Percentiles rank a stretch among this genome's conserved stretches.
Evolutionary conservation across 805 yeast genomes (phyloP).

Genomic region (Candida insectorum): DNA sequence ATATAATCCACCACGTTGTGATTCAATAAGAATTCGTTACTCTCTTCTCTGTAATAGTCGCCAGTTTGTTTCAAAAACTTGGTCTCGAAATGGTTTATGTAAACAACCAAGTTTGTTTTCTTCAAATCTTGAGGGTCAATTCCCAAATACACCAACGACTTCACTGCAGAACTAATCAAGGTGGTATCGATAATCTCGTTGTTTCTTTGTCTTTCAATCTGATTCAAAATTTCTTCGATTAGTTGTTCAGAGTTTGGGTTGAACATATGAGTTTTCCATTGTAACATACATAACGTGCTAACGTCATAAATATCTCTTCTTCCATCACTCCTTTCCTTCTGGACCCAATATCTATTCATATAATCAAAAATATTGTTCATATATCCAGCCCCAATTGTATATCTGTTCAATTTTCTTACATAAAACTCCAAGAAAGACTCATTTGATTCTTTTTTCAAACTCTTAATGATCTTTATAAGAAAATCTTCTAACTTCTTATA

Average conservation of each 20-base stretch:
- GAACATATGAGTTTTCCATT: slow-evolving; percentile 87
- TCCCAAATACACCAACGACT: slow-evolving; percentile 85
- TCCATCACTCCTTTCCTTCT: slow-evolving; percentile 92
- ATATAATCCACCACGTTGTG: slow-evolving; percentile 90
- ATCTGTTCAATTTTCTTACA: slow-evolving; percentile 85
- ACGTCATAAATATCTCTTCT: slow-evolving; percentile 87
- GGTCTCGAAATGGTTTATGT: slow-evolving; percentile 74
- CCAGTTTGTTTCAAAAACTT: slow-evolving; percentile 70
- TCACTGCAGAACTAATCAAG: slow-evolving; percentile 68
- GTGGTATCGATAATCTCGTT: slow-evolving; percentile 69
- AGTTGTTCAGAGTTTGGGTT: slow-evolving; percentile 57
- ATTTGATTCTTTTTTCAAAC: slow-evolving; percentile 46
- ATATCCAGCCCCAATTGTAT: slow-evolving; percentile 85
- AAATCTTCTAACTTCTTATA: slow-evolving; percentile 70
- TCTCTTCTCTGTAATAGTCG: slow-evolving; percentile 66
- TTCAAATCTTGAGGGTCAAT: slow-evolving; percentile 87
- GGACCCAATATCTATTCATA: slow-evolving; percentile 96
- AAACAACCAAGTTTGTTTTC: slow-evolving; percentile 78
- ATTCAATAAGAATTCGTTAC: slow-evolving; percentile 58
- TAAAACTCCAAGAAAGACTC: slow-evolving; percentile 80
- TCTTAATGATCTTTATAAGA: slow-evolving; percentile 55
- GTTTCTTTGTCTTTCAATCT: slow-evolving; percentile 74
- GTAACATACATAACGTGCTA: slow-evolving; percentile 77
- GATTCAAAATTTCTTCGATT: slow-evolving; percentile 68
- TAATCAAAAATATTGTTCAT: slow-evolving; percentile 92